These are phyloP conservation scores for Bipolaris sorokiniana DNA, from an alignment of 2,329 filamentous ascomycete species.

Conservation along the genomic window DNA sequence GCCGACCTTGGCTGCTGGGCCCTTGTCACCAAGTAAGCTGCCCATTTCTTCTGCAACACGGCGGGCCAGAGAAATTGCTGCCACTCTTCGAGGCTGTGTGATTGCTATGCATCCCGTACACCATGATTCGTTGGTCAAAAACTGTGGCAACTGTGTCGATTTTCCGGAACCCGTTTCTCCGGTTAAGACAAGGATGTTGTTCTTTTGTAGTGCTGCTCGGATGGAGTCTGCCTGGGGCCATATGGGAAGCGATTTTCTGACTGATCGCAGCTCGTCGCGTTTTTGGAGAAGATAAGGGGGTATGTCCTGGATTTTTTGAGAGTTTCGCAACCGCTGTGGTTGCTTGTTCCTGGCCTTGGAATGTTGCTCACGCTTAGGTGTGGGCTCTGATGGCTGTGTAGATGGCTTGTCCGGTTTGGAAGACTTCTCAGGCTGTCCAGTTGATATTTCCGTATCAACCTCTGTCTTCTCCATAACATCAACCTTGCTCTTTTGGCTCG, in stretches of 20 bases:
- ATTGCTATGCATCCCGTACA: slow-evolving; percentile 82
- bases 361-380: slow-evolving; percentile 6
- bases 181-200: slow-evolving; percentile 80
- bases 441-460: not conserved
- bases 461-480: not conserved
- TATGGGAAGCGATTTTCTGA: slow-evolving; percentile 76
- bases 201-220: slow-evolving; percentile 63
- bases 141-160: slow-evolving; percentile 94
- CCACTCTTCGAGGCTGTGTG: slow-evolving; percentile 91
- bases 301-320: slow-evolving; percentile 17
- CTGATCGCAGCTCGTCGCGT: slow-evolving; percentile 55
- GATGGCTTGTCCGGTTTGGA: slow-evolving; percentile 8
- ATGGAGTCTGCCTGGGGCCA: slow-evolving; percentile 77
- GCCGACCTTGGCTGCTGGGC: slow-evolving; percentile 72
- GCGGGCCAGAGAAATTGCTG: slow-evolving; percentile 86
- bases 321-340: slow-evolving; percentile 1
- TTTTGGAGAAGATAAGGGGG: slow-evolving; percentile 48
- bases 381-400: not conserved
- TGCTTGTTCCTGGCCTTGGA: slow-evolving; percentile 7
- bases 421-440: not conserved
- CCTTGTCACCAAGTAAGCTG: slow-evolving; percentile 64
- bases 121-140: slow-evolving; percentile 80
- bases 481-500: not conserved
- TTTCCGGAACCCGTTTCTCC: slow-evolving; percentile 97
- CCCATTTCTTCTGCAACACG: slow-evolving; percentile 87